Evolutionary conservation across 495 filamentous ascomycete species (phyloP), one percentile per base, ranked within the genome.

Genomic region (Paragyromitra xinjiangensis): DNA sequence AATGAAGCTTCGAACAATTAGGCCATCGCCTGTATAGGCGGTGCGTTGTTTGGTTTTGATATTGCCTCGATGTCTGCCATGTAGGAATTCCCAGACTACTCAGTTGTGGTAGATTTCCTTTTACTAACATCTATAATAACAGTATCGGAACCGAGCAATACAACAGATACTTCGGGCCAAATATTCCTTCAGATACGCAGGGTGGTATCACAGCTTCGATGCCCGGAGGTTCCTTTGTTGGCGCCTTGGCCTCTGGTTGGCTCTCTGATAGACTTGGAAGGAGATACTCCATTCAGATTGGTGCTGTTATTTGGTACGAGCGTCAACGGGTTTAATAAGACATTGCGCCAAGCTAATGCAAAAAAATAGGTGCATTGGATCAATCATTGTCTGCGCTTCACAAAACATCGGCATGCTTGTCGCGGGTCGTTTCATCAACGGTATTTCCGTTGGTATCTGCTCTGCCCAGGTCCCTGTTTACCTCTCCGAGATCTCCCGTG

Each of bases 391-490:
- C 73, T 92, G 88, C 80, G 91, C 92, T 14, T 85, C 92, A n/a
- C 90, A 92, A 69, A 90, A 92, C 83, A 90, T 93, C 72, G 85
- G 85, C 63, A 92, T 93, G 91, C 85, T 95, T n/a, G 88, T 90
- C 63, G 88, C 89, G 9, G 92, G 92, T 51, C 91, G 92, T 80
- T 85, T 94, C 78, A 90, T 94, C 85, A 94, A 94, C 85, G 92
- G 92, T 71, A 50, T 94, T 63, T 86, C 87, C 22, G 91, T 94
- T 59, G 92, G 92, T 77, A 91, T 94, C 80, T 91, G 89, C 84
- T 93, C 90, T 45, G 92, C 92, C 40, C 91, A 93, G 77, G 92
- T 94, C 40, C 92, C 92, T 0, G 91, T 94, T 67, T 94, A 94
- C 81, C 90, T 94, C 68, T 88, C 91, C 22, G 92, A 94, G 80